phyloP scores from a whole-genome alignment of 768 basidiomycete genomes.

The Boletellus ananas region DNA sequence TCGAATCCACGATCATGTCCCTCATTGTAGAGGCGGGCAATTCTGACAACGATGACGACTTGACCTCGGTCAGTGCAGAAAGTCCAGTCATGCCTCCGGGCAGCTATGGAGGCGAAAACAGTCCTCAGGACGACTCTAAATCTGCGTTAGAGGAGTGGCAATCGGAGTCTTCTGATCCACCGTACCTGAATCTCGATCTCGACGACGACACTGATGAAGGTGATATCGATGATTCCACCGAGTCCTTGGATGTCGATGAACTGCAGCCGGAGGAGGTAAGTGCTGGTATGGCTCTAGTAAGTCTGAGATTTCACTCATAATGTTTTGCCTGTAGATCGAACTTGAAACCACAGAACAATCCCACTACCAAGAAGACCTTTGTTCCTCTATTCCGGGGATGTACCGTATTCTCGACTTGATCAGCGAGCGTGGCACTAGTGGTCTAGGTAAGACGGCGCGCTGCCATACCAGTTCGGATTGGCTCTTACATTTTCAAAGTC shows the following conservation, averaged over 20 bases:
- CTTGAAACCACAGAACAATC: slow-evolving; percentile 7
- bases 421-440: slow-evolving; percentile 46
- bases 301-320: neutral
- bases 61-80: slow-evolving; percentile 4
- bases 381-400: slow-evolving; percentile 39
- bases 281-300: neutral
- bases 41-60: slow-evolving; percentile 6
- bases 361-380: slow-evolving; percentile 19
- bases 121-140: neutral
- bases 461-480: neutral
- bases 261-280: slow-evolving; percentile 16
- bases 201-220: slow-evolving; percentile 11
- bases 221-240: slow-evolving; percentile 9
- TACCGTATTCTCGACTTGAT: slow-evolving; percentile 56
- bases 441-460: slow-evolving; percentile 42
- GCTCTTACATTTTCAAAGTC: slow-evolving; percentile 33
- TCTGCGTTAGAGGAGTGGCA: slow-evolving; percentile 6
- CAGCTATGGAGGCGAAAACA: slow-evolving; percentile 1
- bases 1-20: slow-evolving; percentile 11
- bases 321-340: slow-evolving; percentile 14
- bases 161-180: slow-evolving; percentile 18
- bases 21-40: slow-evolving; percentile 13
- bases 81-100: slow-evolving; percentile 9
- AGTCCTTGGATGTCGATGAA: slow-evolving; percentile 14
- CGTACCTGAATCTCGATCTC: slow-evolving; percentile 18